A percentile compares a stretch with the other conserved stretches of the same genome.
phyloP scores from a whole-genome alignment of 2,329 filamentous ascomycete genomes.

The Aureobasidium sp. region DNA sequence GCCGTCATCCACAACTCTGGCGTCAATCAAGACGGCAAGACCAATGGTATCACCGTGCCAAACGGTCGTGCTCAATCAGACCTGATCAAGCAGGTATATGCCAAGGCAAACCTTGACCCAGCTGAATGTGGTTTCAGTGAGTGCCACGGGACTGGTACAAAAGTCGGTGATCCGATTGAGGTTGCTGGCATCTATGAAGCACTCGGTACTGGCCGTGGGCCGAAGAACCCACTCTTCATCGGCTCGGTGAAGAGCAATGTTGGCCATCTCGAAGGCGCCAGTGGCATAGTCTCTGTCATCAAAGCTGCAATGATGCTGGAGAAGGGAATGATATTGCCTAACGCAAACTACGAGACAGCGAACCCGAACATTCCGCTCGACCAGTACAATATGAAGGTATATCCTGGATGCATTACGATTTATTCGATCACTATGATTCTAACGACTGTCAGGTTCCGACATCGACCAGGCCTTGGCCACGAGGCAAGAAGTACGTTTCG shows the following conservation, averaged over 20 bases:
- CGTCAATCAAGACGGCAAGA: constrained; percentile 33
- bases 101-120: constrained; percentile 28
- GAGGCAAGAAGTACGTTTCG: constrained; percentile 10
- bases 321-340: constrained; percentile 21
- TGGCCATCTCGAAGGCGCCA: constrained; percentile 45
- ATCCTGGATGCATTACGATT: not conserved
- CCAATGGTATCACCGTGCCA: constrained; percentile 34
- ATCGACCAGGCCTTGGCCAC: not conserved
- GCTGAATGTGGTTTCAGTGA: constrained; percentile 18
- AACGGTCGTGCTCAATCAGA: constrained; percentile 29
- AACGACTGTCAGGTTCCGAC: not conserved
- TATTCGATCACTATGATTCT: not conserved
- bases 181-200: constrained; percentile 22
- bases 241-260: constrained; percentile 25
- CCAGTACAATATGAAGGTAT: constrained; percentile 6
- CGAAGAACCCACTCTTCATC: constrained; percentile 3
- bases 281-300: constrained; percentile 34
- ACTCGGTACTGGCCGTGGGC: constrained; percentile 10
- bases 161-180: constrained; percentile 23
- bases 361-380: not conserved
- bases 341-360: not conserved
- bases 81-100: constrained; percentile 31
- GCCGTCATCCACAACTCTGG: constrained; percentile 30
- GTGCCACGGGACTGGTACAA: constrained; percentile 24
- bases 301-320: constrained; percentile 26